Evolutionary conservation across 371 early-diverging fungal species (phyloP), one percentile per base, ranked within the genome.

Genomic region (Mucor sp.): DNA sequence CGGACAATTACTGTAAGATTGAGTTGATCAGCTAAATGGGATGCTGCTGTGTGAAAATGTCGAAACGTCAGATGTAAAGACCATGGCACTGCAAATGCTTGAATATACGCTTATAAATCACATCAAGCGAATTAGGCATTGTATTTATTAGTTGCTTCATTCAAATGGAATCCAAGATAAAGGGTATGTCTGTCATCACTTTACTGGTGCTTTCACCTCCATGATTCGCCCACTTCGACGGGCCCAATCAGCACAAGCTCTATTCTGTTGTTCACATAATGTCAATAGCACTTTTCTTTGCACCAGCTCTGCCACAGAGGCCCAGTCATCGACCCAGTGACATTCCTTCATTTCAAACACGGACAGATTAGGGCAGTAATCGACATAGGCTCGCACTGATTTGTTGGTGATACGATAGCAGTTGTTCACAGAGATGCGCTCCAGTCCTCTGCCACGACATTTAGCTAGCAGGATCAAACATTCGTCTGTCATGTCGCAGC

Each of bases 271-370:
- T 15, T 84, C 84, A 62, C 82, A 80, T 23, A 81, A 64, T 0
- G 80, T 79, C 57, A 84, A 63, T 4, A 81, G 56, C 19, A 84
- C 81, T 30, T 77, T 73, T 17, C 84, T 65, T 19, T 75, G 60
- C 2, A 81, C 80, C 15, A 84, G 57, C 19, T 72, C 70, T 11
- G 76, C 78, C 0, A 84, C 75, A 5, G 74, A 57, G 30, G 50
- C 70, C 84, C 84, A 84, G 50, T 84, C 81, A 43, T 78, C 66
- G 15, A 84, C 70, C 57, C 72, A 66, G 59, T 81, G 78, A 44
- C 88, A 88, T 32, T 88, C 84, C 55, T 86, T 86, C 75, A 88
- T 84, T 71, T 86, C 87, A 71, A 88, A 84, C 1, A 88, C 88
- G 12, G 83, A 78, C 15, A 88, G 65, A 39, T 78, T 80, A 1